These are phyloP conservation scores for Ciborinia camelliae DNA, from an alignment of 2,329 filamentous ascomycete genomes.

Conservation along the genomic window DNA sequence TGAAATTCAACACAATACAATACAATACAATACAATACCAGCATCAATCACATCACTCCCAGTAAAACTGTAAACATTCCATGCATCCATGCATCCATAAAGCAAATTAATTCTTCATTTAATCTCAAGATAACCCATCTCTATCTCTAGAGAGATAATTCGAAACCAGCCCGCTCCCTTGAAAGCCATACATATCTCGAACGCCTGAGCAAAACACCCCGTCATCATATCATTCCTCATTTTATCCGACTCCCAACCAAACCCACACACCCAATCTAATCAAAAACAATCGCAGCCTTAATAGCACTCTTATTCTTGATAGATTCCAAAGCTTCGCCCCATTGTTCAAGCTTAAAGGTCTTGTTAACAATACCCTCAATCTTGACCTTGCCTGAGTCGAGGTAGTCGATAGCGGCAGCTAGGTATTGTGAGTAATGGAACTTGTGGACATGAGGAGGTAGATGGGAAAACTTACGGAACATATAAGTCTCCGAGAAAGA, in stretches of 20 bases:
- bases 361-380: conserved; percentile 70
- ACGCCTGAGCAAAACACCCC: neutral
- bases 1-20: too few relatives aligned
- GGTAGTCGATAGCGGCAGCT: conserved; percentile 53
- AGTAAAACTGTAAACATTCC: neutral
- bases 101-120: conserved; percentile 7
- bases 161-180: neutral
- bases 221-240: neutral
- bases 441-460: neutral
- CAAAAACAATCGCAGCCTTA: conserved; percentile 71
- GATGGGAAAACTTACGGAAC: conserved; percentile 50
- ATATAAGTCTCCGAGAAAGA: conserved; percentile 73
- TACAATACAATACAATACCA: too few relatives aligned
- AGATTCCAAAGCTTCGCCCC: conserved; percentile 64
- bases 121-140: conserved; percentile 4
- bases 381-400: conserved; percentile 58
- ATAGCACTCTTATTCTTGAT: conserved; percentile 71
- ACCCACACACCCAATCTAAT: conserved; percentile 39
- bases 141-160: neutral
- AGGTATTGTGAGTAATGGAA: conserved; percentile 38
- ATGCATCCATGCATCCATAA: neutral
- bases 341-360: conserved; percentile 69
- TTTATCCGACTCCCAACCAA: neutral
- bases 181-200: conserved; percentile 4
- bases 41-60: too few relatives aligned